Evolutionary conservation across 1,139 yeast genomes (phyloP).

Genomic region (Candida glucosophila): DNA sequence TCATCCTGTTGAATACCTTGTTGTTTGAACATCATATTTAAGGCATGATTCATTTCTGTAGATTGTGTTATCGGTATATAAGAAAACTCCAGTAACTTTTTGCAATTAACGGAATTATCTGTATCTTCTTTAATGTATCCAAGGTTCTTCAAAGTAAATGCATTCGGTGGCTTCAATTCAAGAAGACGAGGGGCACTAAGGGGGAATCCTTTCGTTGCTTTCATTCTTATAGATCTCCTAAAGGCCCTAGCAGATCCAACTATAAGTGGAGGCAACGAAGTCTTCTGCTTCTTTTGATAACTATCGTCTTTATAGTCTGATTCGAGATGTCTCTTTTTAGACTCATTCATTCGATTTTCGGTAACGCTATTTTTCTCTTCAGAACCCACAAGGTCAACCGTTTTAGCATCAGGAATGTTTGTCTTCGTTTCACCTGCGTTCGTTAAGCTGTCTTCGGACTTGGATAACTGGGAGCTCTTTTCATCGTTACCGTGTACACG

Average conservation of each 20-base stretch:
- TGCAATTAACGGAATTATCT: too few relatives aligned
- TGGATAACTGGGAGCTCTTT: background rate
- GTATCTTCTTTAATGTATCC: slow-evolving; percentile 10
- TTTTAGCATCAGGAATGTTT: background rate
- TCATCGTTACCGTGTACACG: background rate
- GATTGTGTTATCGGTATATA: slow-evolving; percentile 18
- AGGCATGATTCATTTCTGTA: slow-evolving; percentile 18
- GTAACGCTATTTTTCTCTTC: background rate
- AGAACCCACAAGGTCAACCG: background rate
- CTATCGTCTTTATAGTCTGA: background rate
- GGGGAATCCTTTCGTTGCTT: slow-evolving; percentile 41
- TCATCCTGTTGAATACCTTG: slow-evolving; percentile 20
- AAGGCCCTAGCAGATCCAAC: slow-evolving; percentile 40
- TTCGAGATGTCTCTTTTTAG: background rate
- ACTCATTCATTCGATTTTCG: background rate
- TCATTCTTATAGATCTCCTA: slow-evolving; percentile 34
- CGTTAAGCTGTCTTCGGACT: background rate
- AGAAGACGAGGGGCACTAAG: slow-evolving; percentile 34
- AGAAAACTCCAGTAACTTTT: too few relatives aligned
- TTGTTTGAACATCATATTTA: slow-evolving; percentile 11
- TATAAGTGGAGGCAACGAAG: slow-evolving; percentile 17
- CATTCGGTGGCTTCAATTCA: slow-evolving; percentile 23
- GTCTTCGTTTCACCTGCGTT: background rate
- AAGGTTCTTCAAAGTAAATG: slow-evolving; percentile 6
- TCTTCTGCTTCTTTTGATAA: background rate